Base-by-base conservation (phyloP, 352 stramenopile species). In the Globisporangium emineosum region DNA sequence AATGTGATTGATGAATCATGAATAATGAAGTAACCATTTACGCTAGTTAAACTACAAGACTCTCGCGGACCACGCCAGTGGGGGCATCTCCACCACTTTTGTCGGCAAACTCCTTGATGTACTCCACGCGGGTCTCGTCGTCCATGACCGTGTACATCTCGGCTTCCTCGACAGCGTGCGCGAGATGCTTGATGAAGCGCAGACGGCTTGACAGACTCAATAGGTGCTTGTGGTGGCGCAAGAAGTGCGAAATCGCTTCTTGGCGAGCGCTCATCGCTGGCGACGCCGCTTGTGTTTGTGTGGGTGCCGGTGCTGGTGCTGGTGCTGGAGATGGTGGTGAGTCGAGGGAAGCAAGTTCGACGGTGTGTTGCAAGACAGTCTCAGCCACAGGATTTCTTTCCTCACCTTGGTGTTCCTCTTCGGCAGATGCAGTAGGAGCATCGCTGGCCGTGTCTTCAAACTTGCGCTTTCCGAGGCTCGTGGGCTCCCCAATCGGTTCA, bases 131-230 rank as follows among this genome's bases (percentile, higher is more conserved):
- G 5, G 71, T 79, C 53, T 73, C 66, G 47, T 76, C 71, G 62
- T 78, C 71, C 78, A 86, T 86, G 45, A 77, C 72, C 10, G 72
- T 45, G 45, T 81, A 86, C 65, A 79, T 78, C 58, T 82, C 71
- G 1, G 74, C 70, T 40, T 83, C 74, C 15, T 74, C 72, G 9
- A 60, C 54, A 10, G 72, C 35, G 27, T 71, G 62, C 2, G 69
- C 69, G 8, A 86, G 62, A 62, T 83, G 72, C 37, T 79, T 73
- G 45, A 83, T 78, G 25, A 86, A 79, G 7, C 58, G 66, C 32
- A 77, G 35, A 9, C 75, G 66, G 40, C 58, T 69, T 19, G 67
- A 47, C 10, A 72, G 56, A 32, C 68, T 68, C 64, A 82, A 21
- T 25, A 79, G 49, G 51, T 65, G 58, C 64, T 79, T 76, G 68